Evolutionary conservation across 202 grass and related monocot species (phyloP).

Genomic region (Brachypodium distachyon): DNA sequence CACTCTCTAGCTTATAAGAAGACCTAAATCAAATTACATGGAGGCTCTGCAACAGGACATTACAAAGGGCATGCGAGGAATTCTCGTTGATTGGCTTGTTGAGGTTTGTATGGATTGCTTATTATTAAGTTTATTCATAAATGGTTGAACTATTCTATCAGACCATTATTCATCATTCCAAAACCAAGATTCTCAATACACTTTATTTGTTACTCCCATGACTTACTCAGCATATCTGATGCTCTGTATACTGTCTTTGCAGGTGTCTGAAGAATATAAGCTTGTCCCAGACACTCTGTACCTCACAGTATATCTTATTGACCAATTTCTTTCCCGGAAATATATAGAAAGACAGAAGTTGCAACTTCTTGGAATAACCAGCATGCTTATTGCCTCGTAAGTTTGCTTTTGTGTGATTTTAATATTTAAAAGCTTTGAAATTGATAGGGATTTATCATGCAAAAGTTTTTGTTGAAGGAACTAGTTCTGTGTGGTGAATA

Average conservation of each 20-base stretch:
- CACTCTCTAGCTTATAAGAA: conserved; percentile 61
- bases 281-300: conserved; percentile 91
- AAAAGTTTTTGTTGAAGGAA: neutral
- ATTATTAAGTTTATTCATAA: conserved; percentile 5
- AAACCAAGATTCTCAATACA: neutral
- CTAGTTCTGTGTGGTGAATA: neutral
- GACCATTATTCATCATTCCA: neutral
- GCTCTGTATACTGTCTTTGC: conserved; percentile 5
- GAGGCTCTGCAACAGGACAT: conserved; percentile 78
- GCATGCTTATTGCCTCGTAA: conserved; percentile 98
- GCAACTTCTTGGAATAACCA: conserved; percentile 94
- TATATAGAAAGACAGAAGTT: conserved; percentile 66
- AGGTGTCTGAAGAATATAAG: conserved; percentile 94
- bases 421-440: neutral
- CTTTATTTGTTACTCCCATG: neutral
- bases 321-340: conserved; percentile 61
- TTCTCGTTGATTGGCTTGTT: conserved; percentile 94
- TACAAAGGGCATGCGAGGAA: conserved; percentile 66
- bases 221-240: conserved; percentile 20
- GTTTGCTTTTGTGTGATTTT: conserved; percentile 28
- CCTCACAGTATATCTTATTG: conserved; percentile 80
- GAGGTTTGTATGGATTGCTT: conserved; percentile 50
- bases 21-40: conserved; percentile 70
- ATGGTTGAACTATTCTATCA: conserved; percentile 6
- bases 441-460: conserved; percentile 12